These are phyloP conservation scores for Vicia sativa DNA, from an alignment of 306 rosid species.

Conservation along the genomic window DNA sequence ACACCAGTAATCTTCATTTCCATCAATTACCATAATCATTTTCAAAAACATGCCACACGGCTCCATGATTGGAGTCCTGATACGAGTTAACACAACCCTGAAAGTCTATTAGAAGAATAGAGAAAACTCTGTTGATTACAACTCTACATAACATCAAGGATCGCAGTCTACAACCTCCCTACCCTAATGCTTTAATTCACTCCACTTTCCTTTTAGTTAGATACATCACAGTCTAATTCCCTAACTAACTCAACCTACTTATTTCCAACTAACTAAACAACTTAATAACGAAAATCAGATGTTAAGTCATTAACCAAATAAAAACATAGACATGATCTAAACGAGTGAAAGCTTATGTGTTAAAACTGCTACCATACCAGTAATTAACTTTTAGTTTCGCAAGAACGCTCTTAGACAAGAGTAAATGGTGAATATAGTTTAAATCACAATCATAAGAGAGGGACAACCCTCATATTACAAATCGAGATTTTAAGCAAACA, in stretches of 20 bases:
- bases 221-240: not conserved
- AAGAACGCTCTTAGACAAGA: constrained; percentile 9
- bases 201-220: not conserved
- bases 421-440: not conserved
- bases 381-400: not conserved
- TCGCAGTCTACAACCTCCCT: not conserved
- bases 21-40: not conserved
- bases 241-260: not conserved
- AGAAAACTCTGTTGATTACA: not conserved
- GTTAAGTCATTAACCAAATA: not conserved
- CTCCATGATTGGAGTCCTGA: not conserved
- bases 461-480: too few species aligned
- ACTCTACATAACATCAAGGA: not conserved
- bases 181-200: not conserved
- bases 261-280: not conserved
- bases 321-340: constrained; percentile 19
- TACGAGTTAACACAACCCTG: not conserved
- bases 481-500: too few species aligned
- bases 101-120: not conserved
- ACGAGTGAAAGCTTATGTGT: not conserved
- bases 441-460: not conserved
- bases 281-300: not conserved
- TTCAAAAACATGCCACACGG: not conserved
- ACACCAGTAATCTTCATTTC: not conserved
- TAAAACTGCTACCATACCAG: not conserved